Percentiles rank a stretch among this genome's conserved stretches.
phyloP scores from a whole-genome alignment of 345 rosid genomes.

The Sisymbrium irio region DNA sequence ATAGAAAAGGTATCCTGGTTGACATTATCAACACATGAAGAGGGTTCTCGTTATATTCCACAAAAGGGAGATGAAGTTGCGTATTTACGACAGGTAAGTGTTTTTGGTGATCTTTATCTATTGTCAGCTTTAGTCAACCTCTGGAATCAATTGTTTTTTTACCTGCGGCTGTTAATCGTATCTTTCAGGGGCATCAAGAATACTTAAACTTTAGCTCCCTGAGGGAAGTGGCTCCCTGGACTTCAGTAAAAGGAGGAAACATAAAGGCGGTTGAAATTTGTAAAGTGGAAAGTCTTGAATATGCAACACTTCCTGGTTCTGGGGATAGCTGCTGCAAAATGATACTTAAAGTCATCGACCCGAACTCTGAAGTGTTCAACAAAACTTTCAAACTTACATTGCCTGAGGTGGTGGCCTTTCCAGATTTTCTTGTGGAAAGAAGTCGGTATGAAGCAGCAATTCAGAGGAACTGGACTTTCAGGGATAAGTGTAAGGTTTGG shows the following conservation, averaged over 20 bases:
- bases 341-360: conserved; percentile 77
- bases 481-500: conserved; percentile 96
- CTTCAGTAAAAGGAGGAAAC: conserved; percentile 45
- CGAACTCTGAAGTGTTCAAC: conserved; percentile 50
- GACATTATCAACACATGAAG: conserved; percentile 71
- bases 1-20: conserved; percentile 74
- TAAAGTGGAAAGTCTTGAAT: conserved; percentile 74
- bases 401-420: conserved; percentile 80
- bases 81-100: conserved; percentile 84
- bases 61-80: conserved; percentile 85
- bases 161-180: not conserved
- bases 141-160: not conserved
- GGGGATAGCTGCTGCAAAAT: conserved; percentile 98
- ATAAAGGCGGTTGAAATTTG: conserved; percentile 86
- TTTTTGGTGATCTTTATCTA: not conserved
- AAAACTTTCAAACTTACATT: conserved; percentile 66
- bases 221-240: conserved; percentile 79
- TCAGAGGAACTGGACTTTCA: conserved; percentile 74
- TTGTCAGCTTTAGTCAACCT: conserved; percentile 17
- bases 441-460: conserved; percentile 83
- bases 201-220: conserved; percentile 43
- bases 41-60: conserved; percentile 91
- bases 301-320: conserved; percentile 83
- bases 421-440: conserved; percentile 95
- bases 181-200: conserved; percentile 91